phyloP scores from a whole-genome alignment of 176 grass and related monocot species.

The Aegilops umbellulata region DNA sequence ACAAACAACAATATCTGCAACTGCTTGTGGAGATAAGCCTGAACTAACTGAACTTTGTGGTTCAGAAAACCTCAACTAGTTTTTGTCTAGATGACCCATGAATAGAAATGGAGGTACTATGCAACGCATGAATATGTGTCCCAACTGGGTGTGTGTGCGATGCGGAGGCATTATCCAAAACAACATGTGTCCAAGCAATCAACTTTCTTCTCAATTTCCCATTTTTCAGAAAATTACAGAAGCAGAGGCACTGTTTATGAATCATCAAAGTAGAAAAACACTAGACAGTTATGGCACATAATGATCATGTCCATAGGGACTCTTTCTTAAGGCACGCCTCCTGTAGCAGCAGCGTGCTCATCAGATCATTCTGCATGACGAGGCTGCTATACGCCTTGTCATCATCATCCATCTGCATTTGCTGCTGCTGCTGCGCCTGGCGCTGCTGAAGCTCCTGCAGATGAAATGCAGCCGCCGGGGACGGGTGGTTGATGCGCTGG shows the following conservation, averaged over 20 bases:
- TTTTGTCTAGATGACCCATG: not conserved
- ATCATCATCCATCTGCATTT: not conserved
- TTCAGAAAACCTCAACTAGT: not conserved
- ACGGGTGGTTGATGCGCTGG: slow-evolving; percentile 44
- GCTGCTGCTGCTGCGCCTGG: slow-evolving; percentile 2
- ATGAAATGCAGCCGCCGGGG: not conserved
- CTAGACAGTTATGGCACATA: not conserved
- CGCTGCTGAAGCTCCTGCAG: not conserved
- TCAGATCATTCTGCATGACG: not conserved
- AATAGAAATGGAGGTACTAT: not conserved
- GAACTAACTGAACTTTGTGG: not conserved
- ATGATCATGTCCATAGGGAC: slow-evolving; percentile 52
- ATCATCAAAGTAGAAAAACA: not conserved
- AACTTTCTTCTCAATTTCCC: slow-evolving; percentile 14
- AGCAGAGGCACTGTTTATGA: not conserved
- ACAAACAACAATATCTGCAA: not conserved
- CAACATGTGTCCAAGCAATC: not conserved
- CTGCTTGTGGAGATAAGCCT: not conserved
- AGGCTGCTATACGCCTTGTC: not conserved
- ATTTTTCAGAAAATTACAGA: slow-evolving; percentile 19
- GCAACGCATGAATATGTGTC: not conserved
- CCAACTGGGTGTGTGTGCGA: not conserved
- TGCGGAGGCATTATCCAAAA: not conserved
- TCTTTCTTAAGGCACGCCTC: slow-evolving; percentile 63
- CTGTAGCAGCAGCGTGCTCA: slow-evolving; percentile 33